Percentiles rank a stretch among this genome's conserved stretches.
Conservation (phyloP, 768 basidiomycete species). For the Panaeolus cyanescens region DNA sequence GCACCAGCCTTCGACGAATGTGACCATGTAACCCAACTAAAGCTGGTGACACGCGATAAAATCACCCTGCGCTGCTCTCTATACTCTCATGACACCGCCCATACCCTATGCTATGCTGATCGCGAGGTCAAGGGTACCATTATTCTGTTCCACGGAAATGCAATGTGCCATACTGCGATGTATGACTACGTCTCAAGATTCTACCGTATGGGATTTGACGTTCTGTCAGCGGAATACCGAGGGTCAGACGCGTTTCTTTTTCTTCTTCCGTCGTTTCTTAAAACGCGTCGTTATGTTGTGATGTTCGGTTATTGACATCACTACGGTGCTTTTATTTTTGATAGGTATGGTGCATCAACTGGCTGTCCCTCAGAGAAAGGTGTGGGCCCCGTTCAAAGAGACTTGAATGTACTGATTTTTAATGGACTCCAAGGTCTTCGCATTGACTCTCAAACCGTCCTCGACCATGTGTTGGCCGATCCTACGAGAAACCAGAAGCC, state of each 20-base stretch:
- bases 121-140: slow-evolving; percentile 49
- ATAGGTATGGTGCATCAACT: slow-evolving; percentile 77
- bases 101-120: background rate
- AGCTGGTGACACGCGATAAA: background rate
- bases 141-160: slow-evolving; percentile 88
- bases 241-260: slow-evolving; percentile 50
- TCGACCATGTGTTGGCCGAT: slow-evolving; percentile 67
- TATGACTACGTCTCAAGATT: slow-evolving; percentile 65
- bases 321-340: background rate
- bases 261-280: too few species aligned
- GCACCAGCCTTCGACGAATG: background rate
- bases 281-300: too few species aligned
- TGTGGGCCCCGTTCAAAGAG: slow-evolving; percentile 24
- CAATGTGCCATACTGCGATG: slow-evolving; percentile 73
- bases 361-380: slow-evolving; percentile 82
- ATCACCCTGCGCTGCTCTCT: background rate
- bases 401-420: too few species aligned
- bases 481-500: slow-evolving; percentile 58
- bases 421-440: slow-evolving; percentile 75
- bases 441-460: slow-evolving; percentile 77
- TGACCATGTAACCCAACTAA: background rate
- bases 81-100: background rate
- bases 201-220: slow-evolving; percentile 75
- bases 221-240: slow-evolving; percentile 86
- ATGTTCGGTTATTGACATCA: background rate